phyloP scores from a whole-genome alignment of 768 basidiomycete species.

The Mycena floridula region DNA sequence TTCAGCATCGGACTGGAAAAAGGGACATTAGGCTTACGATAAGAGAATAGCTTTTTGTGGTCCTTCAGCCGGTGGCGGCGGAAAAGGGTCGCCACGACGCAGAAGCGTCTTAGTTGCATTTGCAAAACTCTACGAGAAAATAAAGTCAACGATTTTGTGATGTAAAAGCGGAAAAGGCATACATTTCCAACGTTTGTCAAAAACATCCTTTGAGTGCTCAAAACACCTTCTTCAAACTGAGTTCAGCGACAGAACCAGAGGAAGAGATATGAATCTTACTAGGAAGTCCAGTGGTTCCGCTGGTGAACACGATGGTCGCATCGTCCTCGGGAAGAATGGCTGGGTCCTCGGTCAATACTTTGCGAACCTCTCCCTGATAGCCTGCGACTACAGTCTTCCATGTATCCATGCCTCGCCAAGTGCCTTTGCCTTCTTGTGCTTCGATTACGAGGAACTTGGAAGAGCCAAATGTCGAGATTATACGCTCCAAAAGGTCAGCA shows the following conservation, averaged over 20 bases:
- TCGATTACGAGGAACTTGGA: constrained; percentile 37
- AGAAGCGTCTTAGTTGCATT: too few species aligned
- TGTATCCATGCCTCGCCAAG: constrained; percentile 33
- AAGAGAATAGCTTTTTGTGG: constrained; percentile 45
- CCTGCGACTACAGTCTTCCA: constrained; percentile 29
- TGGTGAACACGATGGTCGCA: constrained; percentile 47
- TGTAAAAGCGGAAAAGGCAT: too few species aligned
- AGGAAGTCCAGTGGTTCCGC: constrained; percentile 25
- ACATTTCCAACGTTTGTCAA: constrained; percentile 44
- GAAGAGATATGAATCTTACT: not conserved
- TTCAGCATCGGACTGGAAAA: too few species aligned
- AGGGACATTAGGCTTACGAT: too few species aligned
- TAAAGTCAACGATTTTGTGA: too few species aligned
- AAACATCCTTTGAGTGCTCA: constrained; percentile 44
- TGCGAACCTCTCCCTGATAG: constrained; percentile 17
- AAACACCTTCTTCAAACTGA: constrained; percentile 39
- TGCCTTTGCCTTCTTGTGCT: constrained; percentile 32
- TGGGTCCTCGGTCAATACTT: constrained; percentile 24
- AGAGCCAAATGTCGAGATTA: constrained; percentile 22
- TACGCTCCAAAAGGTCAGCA: constrained; percentile 28
- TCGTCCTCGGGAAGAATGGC: constrained; percentile 39
- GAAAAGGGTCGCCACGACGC: constrained; percentile 38
- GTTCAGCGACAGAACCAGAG: not conserved
- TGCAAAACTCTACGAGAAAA: too few species aligned
- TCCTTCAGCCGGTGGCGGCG: constrained; percentile 24